Conservation (phyloP, 1,139 yeast genomes). For the Meyerozyma sp. region DNA sequence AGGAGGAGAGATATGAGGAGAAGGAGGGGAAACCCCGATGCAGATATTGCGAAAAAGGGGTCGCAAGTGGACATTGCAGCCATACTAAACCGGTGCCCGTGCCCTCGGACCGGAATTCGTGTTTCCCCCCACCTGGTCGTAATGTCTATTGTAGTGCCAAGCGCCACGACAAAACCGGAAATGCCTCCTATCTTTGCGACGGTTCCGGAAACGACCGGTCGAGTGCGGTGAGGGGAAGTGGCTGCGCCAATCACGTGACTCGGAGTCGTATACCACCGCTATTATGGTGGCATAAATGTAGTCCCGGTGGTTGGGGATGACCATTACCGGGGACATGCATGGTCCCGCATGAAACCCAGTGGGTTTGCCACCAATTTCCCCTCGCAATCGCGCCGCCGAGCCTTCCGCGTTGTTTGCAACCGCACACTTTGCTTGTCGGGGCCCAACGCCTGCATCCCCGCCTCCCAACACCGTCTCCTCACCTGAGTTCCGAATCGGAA, state of each 20-base stretch:
- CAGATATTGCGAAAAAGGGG: background rate
- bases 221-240: background rate
- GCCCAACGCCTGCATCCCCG: constrained; percentile 1
- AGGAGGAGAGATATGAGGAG: constrained; percentile 1
- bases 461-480: constrained; percentile 2
- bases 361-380: background rate
- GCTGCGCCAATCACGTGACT: background rate
- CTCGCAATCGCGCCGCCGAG: background rate
- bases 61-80: background rate
- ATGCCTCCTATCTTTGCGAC: background rate
- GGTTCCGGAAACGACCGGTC: background rate
- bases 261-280: background rate
- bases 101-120: too few relatives aligned
- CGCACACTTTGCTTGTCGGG: background rate
- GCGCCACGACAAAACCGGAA: background rate
- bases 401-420: background rate
- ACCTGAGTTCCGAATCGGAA: constrained; percentile 2
- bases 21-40: background rate
- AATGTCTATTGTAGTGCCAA: background rate
- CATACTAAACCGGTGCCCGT: background rate
- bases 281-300: too few relatives aligned
- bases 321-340: too few relatives aligned
- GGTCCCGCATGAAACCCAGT: background rate
- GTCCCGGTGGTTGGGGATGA: background rate
- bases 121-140: too few relatives aligned